Evolutionary conservation across 116 monocot species (phyloP), one percentile per base, ranked within the genome.

Genomic region (Trichopus zeylanicus): DNA sequence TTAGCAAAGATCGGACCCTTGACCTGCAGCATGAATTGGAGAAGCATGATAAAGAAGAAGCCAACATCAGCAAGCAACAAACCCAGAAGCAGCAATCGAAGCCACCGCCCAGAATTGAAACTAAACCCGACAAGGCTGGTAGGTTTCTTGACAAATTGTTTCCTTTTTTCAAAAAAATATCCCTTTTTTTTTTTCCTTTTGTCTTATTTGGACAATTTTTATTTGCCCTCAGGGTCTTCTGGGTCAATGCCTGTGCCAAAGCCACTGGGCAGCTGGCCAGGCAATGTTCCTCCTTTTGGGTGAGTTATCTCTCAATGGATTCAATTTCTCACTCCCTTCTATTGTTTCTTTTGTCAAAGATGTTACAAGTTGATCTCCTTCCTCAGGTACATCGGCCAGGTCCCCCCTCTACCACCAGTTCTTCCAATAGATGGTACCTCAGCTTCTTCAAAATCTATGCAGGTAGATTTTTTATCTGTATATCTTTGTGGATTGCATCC

Each of bases 341-440:
- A n/a, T 59, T 35, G 2, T 29, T 26, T 0, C 13, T 42, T n/a
- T 13, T 42, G 32, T 33, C 32, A 42, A 16, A 16, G n/a, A 42
- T 42, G 8, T 42, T 13, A 1, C 15, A 1, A 0, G 37, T 37
- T 37, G 8, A 9, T 56, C 52, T 23, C 63, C 29, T 29, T 51
- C n/a, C n/a, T n/a, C 73, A 90, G 95, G 29, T 98, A 84, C 46
- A 65, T 98, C 71, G 78, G 90, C 46, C 95, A 86, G 59, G 78
- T 89, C 27, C 81, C 91, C 20, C 28, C 87, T 20, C 33, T 84
- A 5, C 81, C 65, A 18, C 59, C 81, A 21, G 72, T 77, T 54
- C 68, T 84, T 58, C 76, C 89, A 3, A 53, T 98, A 65, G 79
- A 85, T 64, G 82, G 66, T 22, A 61, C 49, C 35, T 70, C 91